Percentiles rank a stretch among this genome's conserved stretches.
Conservation (phyloP, 148 eudicot genomes). For the Vaccinium vitisidaea region DNA sequence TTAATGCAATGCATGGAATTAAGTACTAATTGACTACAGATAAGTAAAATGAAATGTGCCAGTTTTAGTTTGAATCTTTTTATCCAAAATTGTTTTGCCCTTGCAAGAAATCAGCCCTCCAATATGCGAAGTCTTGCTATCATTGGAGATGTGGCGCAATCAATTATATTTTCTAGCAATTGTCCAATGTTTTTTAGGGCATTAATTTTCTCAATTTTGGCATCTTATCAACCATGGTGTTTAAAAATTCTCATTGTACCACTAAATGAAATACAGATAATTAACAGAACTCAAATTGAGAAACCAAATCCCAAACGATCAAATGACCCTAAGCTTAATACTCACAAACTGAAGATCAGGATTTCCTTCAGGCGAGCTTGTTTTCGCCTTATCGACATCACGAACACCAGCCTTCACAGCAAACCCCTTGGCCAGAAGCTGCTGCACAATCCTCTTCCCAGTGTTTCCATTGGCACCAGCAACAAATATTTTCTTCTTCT, state of each 20-base stretch:
- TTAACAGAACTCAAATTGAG: not conserved
- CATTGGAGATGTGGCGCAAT: not conserved
- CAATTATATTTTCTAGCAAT: not conserved
- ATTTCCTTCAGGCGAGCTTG: conserved; percentile 40
- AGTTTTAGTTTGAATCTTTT: not conserved
- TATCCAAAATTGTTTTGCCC: not conserved
- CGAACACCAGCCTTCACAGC: conserved; percentile 95
- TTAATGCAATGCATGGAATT: not conserved
- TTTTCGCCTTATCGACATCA: conserved; percentile 67
- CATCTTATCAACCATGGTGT: not conserved
- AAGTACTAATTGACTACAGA: not conserved
- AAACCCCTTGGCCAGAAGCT: conserved; percentile 82
- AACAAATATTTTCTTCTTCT: conserved; percentile 77
- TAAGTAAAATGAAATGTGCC: not conserved
- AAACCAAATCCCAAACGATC: not conserved
- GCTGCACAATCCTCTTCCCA: conserved; percentile 89
- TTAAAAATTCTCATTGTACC: not conserved
- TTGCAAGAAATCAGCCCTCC: not conserved
- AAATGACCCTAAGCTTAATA: not conserved
- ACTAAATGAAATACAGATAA: not conserved
- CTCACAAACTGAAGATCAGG: conserved; percentile 83
- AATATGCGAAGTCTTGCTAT: not conserved
- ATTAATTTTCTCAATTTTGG: not conserved
- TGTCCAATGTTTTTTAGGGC: not conserved
- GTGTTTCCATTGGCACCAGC: conserved; percentile 96